These are phyloP conservation scores for Macaranga tanarius DNA, from an alignment of 441 rosid genomes.

Conservation along the genomic window DNA sequence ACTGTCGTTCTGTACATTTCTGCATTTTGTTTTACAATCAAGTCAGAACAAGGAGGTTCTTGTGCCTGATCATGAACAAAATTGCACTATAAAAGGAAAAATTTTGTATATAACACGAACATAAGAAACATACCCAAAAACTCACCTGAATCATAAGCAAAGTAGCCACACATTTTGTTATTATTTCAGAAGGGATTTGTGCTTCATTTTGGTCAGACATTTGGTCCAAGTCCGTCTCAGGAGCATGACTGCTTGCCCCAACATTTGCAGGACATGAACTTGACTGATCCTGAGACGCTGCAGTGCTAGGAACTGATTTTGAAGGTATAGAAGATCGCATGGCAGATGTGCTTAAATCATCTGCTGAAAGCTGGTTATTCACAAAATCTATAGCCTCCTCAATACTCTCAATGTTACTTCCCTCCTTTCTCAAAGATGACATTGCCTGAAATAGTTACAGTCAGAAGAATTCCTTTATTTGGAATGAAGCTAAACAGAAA, in stretches of 20 bases:
- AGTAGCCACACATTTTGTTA: constrained; percentile 84
- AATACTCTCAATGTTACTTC: constrained; percentile 54
- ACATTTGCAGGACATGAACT: constrained; percentile 32
- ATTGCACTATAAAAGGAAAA: background rate
- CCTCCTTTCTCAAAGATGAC: constrained; percentile 68
- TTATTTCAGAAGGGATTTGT: constrained; percentile 71
- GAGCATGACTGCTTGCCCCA: constrained; percentile 28
- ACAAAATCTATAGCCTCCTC: constrained; percentile 76
- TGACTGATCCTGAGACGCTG: constrained; percentile 43
- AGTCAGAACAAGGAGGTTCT: background rate
- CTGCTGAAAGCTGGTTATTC: constrained; percentile 55
- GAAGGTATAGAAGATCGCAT: constrained; percentile 36
- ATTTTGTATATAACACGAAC: background rate
- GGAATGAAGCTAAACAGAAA: background rate
- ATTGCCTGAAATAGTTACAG: constrained; percentile 56
- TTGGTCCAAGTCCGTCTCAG: constrained; percentile 35
- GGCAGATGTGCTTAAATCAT: constrained; percentile 47
- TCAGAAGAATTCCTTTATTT: background rate
- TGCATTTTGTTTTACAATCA: constrained; percentile 35
- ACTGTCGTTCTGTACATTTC: constrained; percentile 93
- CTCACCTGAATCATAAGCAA: constrained; percentile 88
- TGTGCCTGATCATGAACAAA: background rate
- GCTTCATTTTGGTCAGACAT: constrained; percentile 41
- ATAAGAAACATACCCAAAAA: background rate
- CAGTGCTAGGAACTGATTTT: constrained; percentile 31